Base-by-base conservation (phyloP, 2,329 filamentous ascomycete genomes). In the Coniochaeta prunicola region DNA sequence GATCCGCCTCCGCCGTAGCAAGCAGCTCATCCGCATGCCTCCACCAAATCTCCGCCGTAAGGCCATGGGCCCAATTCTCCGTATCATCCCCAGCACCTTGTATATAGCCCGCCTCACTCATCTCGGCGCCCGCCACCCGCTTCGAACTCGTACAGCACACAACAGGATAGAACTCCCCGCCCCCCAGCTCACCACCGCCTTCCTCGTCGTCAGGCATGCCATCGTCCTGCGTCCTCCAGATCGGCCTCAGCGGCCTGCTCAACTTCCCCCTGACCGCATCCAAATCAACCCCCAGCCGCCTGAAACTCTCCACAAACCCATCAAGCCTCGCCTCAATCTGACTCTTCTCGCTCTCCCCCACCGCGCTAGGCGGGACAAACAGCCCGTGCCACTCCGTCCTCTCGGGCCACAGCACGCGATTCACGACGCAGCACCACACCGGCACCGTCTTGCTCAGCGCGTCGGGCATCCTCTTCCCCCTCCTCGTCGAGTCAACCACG, bases 21-120 rank as follows among this genome's bases (percentile, higher is more conserved):
- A 96, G 75, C 12, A 97, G 76, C 6, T 68, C 40, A 0, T 82
- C 76, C 45, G 76, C 77, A 65, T 96, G 78, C 2, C 72, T 73
- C 94, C 94, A 99, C 73, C 96, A 99, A 0, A 93, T 63, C 0
- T 76, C 70, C 0, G 93, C 85, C 0, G 90, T 94, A 17, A 97
- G 80, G 0, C 91, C 91, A 57, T 83, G 76, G 1, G 92, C 88
- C 94, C 94, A 99, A 65, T 90, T 91, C 77, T 99, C 94, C 13
- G 89, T 91, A 70, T 99, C 94, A 71, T 99, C 94, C 2, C 89
- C 94, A 0, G 93, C 93, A 56, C 94, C 94, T 73, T 97, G 94
- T 60, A 99, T 88, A 69, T 99, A 99, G 6, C 86, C 87, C 3
- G 82, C 83, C 48, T 64, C 66, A 12, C 61, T 84, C 64, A 83